Evolutionary conservation across 1,284 basidiomycete genomes (phyloP), one percentile per base, ranked within the genome.

Genomic region (Cryptococcus neoformans): DNA sequence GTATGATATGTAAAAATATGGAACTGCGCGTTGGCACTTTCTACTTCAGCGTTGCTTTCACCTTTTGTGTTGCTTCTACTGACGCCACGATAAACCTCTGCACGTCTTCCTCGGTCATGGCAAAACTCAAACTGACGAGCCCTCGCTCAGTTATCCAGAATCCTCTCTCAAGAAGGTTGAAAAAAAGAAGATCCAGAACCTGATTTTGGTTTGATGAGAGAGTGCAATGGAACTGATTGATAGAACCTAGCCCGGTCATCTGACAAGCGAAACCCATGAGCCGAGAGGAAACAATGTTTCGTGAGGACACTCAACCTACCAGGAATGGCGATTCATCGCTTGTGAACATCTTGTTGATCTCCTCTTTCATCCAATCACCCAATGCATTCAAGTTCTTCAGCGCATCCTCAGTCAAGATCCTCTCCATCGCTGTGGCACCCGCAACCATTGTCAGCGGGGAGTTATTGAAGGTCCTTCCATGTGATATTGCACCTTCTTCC

Each of bases 391-490:
- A 46, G 4, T 51, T 35, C 6, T 36, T 42, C n/a, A 68, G 49
- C 6, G 62, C 59, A 8, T 53, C 55, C 3, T 53, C 44, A 1
- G 69, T 67, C 45, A 68, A 44, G 7, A 69, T 39, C 14, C 62
- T 44, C 40, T 60, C 54, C 3, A 64, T 52, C 0, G 66, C 69
- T 8, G 66, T 54, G 0, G 58, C 55, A 10, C 67, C 69, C 4
- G 63, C 62, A 4, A 60, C 57, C 67, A 69, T 67, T 6, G 67
- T 71, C 48, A 71, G 48, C 2, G 66, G 62, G 16, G 62, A 62
- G 54, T 71, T 71, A 58, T 71, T 71, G 62, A 69, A 71, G 6
- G 69, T 71, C 4, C 67, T 66, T 2, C 66, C 66, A 14, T 64
- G 62, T 1, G 54, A 55, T 14, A 69, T 28, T 28, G 28, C 28